These are phyloP conservation scores for Trichophyton simii DNA, from an alignment of 2,329 filamentous ascomycete genomes.

Conservation along the genomic window DNA sequence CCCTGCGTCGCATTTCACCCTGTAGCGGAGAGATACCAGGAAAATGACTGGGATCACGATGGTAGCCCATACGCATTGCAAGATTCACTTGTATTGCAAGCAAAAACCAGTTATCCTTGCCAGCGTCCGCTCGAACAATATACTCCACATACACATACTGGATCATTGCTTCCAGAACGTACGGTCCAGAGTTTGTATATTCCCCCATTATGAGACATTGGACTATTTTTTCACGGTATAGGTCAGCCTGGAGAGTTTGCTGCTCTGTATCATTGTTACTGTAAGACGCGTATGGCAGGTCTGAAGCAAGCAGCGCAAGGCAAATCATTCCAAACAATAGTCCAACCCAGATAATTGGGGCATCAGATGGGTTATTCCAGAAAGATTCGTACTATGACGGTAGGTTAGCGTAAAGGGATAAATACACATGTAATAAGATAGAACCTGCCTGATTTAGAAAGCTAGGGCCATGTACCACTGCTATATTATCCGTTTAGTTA, in stretches of 20 bases:
- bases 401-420: not conserved
- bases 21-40: slow-evolving; percentile 42
- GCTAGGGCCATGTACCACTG: slow-evolving; percentile 17
- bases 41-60: slow-evolving; percentile 45
- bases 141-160: slow-evolving; percentile 45
- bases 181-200: slow-evolving; percentile 40
- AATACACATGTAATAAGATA: not conserved
- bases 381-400: slow-evolving; percentile 30
- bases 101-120: slow-evolving; percentile 43
- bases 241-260: slow-evolving; percentile 11
- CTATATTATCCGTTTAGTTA: slow-evolving; percentile 15
- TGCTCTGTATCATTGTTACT: not conserved
- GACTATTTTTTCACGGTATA: slow-evolving; percentile 26
- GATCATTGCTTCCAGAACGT: slow-evolving; percentile 44
- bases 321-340: slow-evolving; percentile 32
- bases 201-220: slow-evolving; percentile 45
- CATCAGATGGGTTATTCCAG: slow-evolving; percentile 29
- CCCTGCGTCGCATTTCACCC: slow-evolving; percentile 41
- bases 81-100: slow-evolving; percentile 44
- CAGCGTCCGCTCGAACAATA: slow-evolving; percentile 40
- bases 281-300: not conserved
- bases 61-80: slow-evolving; percentile 51
- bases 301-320: slow-evolving; percentile 12
- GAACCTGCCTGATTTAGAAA: slow-evolving; percentile 23
- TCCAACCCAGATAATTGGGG: slow-evolving; percentile 34